Evolutionary conservation across 2,329 filamentous ascomycete species (phyloP), one percentile per base, ranked within the genome.

Genomic region (Penicillium sp.): DNA sequence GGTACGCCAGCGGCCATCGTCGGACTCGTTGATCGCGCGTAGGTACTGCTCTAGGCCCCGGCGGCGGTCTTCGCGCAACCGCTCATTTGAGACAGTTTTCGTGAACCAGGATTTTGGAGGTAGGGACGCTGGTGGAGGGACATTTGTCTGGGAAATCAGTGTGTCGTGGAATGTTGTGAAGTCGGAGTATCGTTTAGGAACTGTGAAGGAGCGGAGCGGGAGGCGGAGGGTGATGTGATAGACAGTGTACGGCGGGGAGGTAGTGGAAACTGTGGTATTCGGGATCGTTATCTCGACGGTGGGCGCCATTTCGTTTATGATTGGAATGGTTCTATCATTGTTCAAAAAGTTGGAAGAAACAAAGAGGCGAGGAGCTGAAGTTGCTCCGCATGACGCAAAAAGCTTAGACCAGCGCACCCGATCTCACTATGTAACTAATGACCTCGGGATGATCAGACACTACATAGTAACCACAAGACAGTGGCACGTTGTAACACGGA

Each of bases 171-270:
- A 80, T 50, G 76, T 64, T 40, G 75, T 68, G 70, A 87, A 87
- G 70, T 87, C 84, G 47, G 82, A 84, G 74, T 86, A 87, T 61
- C 84, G 83, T 68, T 87, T 87, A 42, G 76, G 77, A 51, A 85
- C 70, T 40, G 78, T 82, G 61, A 82, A 81, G 45, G 81, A 80
- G 51, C 83, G 80, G 30, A 86, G 78, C 1, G 84, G 84, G 18
- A 86, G 80, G 39, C 83, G 79, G 60, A 87, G 77, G 48, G 78
- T 77, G 66, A 87, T 79, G 60, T 84, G 81, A 73, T 87, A 87
- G 62, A 81, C 67, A 0, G 84, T 86, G 71, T 81, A 83, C 3
- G 81, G 76, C 61, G 84, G 84, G 50, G 75, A 67, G 19, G 74
- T 71, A 8, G 71, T 69, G n/a, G 78, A 75, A 32, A 74, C 67